Base-by-base conservation (phyloP, 2,329 filamentous ascomycete species). In the Coleophoma cylindrospora region DNA sequence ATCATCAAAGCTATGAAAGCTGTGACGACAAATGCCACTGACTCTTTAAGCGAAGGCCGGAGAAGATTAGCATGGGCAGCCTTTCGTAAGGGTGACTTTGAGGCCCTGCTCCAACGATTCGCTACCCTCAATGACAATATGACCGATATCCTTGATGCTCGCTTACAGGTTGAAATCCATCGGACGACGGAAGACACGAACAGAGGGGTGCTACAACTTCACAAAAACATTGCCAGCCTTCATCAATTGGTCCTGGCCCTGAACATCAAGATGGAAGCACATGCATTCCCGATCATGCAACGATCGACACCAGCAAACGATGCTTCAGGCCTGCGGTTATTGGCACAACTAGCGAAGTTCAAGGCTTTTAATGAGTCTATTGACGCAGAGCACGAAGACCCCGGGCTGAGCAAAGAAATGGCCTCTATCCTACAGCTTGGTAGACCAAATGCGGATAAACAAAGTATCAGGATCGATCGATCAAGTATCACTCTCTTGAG, bases 361-460 rank as follows among this genome's bases (percentile, higher is more conserved):
- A 76, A 76, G 54, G 74, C 74, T 2, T 76, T 76, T 56, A 76
- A 75, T 40, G 68, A 74, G 55, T 70, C 70, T 2, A 70, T 76
- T 34, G 71, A 74, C 43, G 49, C 48, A 5, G 66, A 66, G 3
- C 60, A 61, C 21, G 56, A 49, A 3, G 61, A 61, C 12, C 55
- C 57, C 1, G 53, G 58, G 1, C 57, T 64, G 51, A 71, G 74
- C 47, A 65, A 72, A 17, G 61, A 61, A 2, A 68, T 66, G 7
- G 68, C 65, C 17, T 62, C 60, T 52, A 70, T 66, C 45, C 65
- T 76, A 1, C 69, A 71, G 21, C 65, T 75, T 10, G 66, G 66
- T 2, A 64, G 57, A 34, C 65, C 67, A 1, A 59, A 55, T 14
- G 59, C 66, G 47, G 64, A 64, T 45, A 64, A 59, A 11, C 57